Percentiles rank a stretch among this genome's conserved stretches.
Evolutionary conservation across 1,139 yeast species (phyloP).

Genomic region (Hemisphaericaspora xylofermentans): DNA sequence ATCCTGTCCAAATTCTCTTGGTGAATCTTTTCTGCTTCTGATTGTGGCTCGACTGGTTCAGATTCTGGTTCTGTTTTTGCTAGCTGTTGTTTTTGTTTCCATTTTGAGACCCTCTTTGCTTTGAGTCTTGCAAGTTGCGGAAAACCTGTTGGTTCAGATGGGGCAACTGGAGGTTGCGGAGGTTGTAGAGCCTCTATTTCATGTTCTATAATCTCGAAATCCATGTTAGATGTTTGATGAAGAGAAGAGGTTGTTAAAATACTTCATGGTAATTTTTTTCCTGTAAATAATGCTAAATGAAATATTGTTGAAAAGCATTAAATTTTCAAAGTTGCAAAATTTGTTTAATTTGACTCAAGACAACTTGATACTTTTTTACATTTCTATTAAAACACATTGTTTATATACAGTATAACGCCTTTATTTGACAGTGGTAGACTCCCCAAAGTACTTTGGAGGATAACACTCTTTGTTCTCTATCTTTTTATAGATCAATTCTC

Average conservation of each 20-base stretch:
- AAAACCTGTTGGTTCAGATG: constrained; percentile 35
- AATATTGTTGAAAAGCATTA: too few species aligned
- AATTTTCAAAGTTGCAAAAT: too few species aligned
- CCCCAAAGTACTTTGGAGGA: constrained; percentile 9
- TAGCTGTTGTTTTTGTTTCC: constrained; percentile 19
- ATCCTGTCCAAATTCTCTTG: constrained; percentile 68
- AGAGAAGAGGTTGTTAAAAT: too few species aligned
- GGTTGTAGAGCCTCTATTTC: constrained; percentile 42
- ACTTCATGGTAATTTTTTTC: too few species aligned
- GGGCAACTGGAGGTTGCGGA: constrained; percentile 8
- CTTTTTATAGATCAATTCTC: constrained; percentile 19
- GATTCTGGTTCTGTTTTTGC: constrained; percentile 4
- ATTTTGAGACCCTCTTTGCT: constrained; percentile 25
- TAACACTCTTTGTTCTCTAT: constrained; percentile 13
- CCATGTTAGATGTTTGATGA: constrained; percentile 43
- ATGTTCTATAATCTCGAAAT: constrained; percentile 73
- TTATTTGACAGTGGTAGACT: background rate
- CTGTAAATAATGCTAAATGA: too few species aligned
- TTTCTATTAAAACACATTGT: too few species aligned
- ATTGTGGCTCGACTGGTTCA: constrained; percentile 4
- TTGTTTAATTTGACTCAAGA: too few species aligned
- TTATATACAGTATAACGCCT: too few species aligned
- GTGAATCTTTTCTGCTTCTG: constrained; percentile 73
- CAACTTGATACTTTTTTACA: too few species aligned
- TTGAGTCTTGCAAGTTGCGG: constrained; percentile 36